Evolutionary conservation across 179 eudicot species (phyloP).

Genomic region (Sideroxylon spinosum): DNA sequence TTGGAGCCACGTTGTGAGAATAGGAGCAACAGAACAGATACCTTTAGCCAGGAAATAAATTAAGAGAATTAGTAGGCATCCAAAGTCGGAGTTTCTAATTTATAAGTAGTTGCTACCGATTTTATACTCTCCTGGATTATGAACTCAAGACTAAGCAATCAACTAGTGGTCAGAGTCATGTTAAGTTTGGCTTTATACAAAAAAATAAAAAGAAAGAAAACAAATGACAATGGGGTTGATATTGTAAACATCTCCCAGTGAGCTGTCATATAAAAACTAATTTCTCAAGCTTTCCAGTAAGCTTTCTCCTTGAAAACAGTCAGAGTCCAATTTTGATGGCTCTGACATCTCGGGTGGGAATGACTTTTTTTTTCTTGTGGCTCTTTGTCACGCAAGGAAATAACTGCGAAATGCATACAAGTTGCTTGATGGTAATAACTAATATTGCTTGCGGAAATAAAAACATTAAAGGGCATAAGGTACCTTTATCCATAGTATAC

Average conservation of each 20-base stretch:
- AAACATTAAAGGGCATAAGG: background rate
- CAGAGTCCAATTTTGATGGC: background rate
- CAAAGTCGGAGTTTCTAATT: no score
- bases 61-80: background rate
- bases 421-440: background rate
- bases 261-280: background rate
- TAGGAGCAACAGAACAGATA: constrained; percentile 87
- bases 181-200: no score
- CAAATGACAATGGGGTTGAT: background rate
- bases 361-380: background rate
- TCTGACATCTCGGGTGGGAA: background rate
- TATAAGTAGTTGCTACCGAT: no score
- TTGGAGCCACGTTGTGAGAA: constrained; percentile 82
- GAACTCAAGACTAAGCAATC: no score
- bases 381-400: background rate
- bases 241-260: background rate
- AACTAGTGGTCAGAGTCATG: no score
- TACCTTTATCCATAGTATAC: background rate
- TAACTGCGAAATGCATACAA: background rate
- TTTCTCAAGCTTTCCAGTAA: background rate
- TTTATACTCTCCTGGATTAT: no score
- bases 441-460: background rate
- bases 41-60: constrained; percentile 34
- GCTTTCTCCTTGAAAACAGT: background rate
- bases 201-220: no score